Base-by-base conservation (phyloP, 2,329 filamentous ascomycete species). In the Colletotrichum spaethianum region DNA sequence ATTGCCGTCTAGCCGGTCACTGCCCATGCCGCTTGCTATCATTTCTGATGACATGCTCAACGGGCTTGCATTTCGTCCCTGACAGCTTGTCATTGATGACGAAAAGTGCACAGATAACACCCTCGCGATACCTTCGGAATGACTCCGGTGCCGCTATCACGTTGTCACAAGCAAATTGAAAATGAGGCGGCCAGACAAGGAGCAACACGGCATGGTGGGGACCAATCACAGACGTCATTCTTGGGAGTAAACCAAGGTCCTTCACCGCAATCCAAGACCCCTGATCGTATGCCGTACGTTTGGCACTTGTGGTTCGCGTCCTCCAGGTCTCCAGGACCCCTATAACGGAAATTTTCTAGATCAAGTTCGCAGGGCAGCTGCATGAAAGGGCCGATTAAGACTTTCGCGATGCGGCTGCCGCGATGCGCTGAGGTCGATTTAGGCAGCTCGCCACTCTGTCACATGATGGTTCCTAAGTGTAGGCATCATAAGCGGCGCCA, bases 381-480 rank as follows among this genome's bases (percentile, higher is more conserved):
- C 12, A 20, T 31, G n/a, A 36, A 69, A 42, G 31, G 46, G 59
- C 65, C 59, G 69, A 64, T 53, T 46, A 40, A 8, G 31, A 53
- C 46, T 38, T 46, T 61, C 26, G 16, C 20, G 3, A 23, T 20
- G 40, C 20, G 20, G 16, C n/a, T 62, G 18, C 18, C 46, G 60
- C 36, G 38, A 40, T 20, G 11, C 62, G 33, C 6, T 28, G 64
- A 63, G 38, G 65, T 69, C 33, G 36, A 31, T 69, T 60, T 69
- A 72, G 59, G 53, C 65, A 63, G 33, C 44, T 69, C 33, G 59
- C 38, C 53, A 63, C 69, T n/a, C 12, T 20, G 52, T 72, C 69
- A 69, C 65, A 64, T 69, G 59, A 69, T 64, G 65, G 53, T 72
- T 72, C 59, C 20, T 55, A 18, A 12, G 42, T 28, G 65, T 57